Evolutionary conservation across 2,329 filamentous ascomycete species (phyloP).

Genomic region (Nigrospora osmanthi): DNA sequence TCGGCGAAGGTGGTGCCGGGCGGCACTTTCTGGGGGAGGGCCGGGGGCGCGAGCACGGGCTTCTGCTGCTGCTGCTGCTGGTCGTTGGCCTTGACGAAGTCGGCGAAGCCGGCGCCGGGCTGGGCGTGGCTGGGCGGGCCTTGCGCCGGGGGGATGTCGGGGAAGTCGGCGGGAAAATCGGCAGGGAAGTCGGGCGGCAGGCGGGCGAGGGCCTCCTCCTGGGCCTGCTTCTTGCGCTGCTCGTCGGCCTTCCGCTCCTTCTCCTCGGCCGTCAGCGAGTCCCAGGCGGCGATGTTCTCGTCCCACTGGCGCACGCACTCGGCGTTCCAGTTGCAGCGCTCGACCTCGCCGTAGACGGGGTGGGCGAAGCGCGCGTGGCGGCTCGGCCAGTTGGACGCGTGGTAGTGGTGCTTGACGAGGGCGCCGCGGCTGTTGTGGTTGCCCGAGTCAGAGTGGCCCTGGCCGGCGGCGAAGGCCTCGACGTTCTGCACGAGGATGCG

Average conservation of each 20-base stretch:
- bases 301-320: conserved; percentile 62
- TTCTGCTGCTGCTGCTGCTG: too few species aligned
- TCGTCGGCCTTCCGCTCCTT: conserved; percentile 46
- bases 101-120: too few species aligned
- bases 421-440: conserved; percentile 60
- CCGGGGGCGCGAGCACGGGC: too few species aligned
- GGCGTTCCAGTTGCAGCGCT: conserved; percentile 61
- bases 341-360: conserved; percentile 62
- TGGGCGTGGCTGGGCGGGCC: too few species aligned
- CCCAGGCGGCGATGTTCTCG: conserved; percentile 52
- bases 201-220: background rate
- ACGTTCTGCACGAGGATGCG: conserved; percentile 61
- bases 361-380: conserved; percentile 59
- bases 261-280: conserved; percentile 42
- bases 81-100: too few species aligned
- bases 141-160: background rate
- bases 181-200: background rate
- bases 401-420: conserved; percentile 67
- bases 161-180: background rate
- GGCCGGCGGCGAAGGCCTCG: conserved; percentile 64
- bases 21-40: too few species aligned
- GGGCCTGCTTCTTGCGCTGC: conserved; percentile 3
- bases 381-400: conserved; percentile 65
- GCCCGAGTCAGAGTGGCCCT: conserved; percentile 66
- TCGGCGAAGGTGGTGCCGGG: too few species aligned